phyloP scores from a whole-genome alignment of 768 basidiomycete species.

The Mycena chlorophos region DNA sequence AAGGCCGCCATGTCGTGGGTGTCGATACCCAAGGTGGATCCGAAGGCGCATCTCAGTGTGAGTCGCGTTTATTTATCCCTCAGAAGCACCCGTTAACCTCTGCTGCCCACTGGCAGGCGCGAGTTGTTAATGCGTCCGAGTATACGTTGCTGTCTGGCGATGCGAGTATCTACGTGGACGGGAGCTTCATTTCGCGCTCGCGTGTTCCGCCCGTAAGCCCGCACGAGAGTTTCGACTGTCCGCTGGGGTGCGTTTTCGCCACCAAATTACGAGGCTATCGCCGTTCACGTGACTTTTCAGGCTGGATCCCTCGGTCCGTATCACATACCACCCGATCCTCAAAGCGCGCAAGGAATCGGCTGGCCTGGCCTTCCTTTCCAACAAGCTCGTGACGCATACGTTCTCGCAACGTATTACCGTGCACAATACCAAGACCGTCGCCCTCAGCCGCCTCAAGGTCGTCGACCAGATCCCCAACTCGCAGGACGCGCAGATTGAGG shows the following conservation, averaged over 20 bases:
- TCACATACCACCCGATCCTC: conserved; percentile 39
- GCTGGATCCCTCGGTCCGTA: conserved; percentile 39
- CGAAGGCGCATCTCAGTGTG: conserved; percentile 35
- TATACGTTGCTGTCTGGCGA: conserved; percentile 37
- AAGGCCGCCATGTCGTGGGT: conserved; percentile 39
- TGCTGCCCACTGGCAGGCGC: conserved; percentile 28
- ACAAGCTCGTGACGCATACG: conserved; percentile 30
- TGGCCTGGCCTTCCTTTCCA: conserved; percentile 30
- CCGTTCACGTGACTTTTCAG: conserved; percentile 20
- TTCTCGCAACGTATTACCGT: conserved; percentile 40
- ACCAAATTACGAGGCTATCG: neutral
- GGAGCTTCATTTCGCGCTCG: conserved; percentile 41
- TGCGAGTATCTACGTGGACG: conserved; percentile 43
- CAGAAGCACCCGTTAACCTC: neutral
- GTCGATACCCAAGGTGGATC: conserved; percentile 36
- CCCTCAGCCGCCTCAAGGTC: conserved; percentile 30
- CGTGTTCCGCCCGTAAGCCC: conserved; percentile 37
- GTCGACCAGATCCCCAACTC: conserved; percentile 40
- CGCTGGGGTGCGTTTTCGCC: conserved; percentile 35
- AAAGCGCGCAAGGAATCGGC: conserved; percentile 36
- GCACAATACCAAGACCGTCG: conserved; percentile 34
- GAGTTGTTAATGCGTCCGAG: conserved; percentile 40
- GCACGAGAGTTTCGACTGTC: conserved; percentile 40
- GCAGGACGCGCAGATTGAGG: conserved; percentile 32
- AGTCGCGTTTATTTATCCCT: neutral